Evolutionary conservation across 1,284 basidiomycete species (phyloP), one percentile per base, ranked within the genome.

Genomic region (Gastroboletus turbinatus): DNA sequence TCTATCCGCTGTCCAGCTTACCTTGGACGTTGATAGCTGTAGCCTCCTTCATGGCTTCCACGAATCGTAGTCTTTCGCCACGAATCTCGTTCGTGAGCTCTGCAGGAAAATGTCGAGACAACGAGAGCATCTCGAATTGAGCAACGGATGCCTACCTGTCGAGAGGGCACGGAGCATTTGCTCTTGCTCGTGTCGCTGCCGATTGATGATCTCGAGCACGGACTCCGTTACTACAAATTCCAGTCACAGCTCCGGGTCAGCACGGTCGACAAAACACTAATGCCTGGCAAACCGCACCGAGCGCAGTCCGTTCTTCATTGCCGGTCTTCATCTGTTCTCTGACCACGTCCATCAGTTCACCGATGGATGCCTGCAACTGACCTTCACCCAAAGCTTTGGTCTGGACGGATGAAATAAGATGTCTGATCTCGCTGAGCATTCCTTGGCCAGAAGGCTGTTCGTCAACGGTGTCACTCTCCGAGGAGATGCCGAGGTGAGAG

Each of bases 11-110:
- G 23, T 21, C 46, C 4, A 35, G 68, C 81, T 72, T 69, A 90
- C 90, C 76, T 67, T 90, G 84, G 8, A 94, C 84, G 61, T 94
- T 93, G 66, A 94, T 89, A 1, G 84, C 83, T 0, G 92, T 94
- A 1, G 92, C 92, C 62, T 92, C 87, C 67, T 90, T 90, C 92
- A 94, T 95, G 17, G 92, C 90, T 63, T 95, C 92, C 11, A 94
- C 88, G 66, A 95, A 94, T 5, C 89, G 78, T 52, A 94, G 72
- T 43, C 91, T 77, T 73, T 94, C 91, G 7, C 91, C 91, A 50
- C 87, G 84, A 55, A 94, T 93, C 64, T 94, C 92, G 50, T 82
- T 80, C 2, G 86, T 85, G 10, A 94, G 78, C 67, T 92, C 92
- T 90, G 10, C 36, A 27, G 17, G n/a, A 49, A 32, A 40, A 23